These are phyloP conservation scores for Microbotryomycetes sp. DNA, from an alignment of 1,284 basidiomycete species.

Conservation along the genomic window DNA sequence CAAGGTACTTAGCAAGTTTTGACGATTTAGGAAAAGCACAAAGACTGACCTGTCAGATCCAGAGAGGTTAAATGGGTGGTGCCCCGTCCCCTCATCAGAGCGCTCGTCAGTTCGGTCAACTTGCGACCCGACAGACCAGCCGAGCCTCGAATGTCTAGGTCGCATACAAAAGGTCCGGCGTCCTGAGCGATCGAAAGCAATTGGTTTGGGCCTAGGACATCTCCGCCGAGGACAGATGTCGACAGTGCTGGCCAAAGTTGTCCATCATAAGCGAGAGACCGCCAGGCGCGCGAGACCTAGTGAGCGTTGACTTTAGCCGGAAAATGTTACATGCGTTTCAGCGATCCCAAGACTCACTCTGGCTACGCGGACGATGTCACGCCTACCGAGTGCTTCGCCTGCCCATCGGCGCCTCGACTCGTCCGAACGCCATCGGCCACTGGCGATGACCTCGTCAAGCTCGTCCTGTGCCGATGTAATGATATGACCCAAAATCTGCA, in stretches of 20 bases:
- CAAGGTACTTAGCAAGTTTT: too few relatives aligned
- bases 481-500: conserved; percentile 52
- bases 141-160: conserved; percentile 58
- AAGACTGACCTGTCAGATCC: conserved; percentile 48
- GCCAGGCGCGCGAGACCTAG: conserved; percentile 81
- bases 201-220: conserved; percentile 43
- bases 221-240: conserved; percentile 54
- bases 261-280: conserved; percentile 69
- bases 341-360: conserved; percentile 59
- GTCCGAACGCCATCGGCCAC: conserved; percentile 7
- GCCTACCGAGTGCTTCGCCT: conserved; percentile 4
- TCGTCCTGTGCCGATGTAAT: conserved; percentile 46
- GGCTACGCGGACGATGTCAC: conserved; percentile 67
- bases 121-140: not conserved
- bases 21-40: not conserved
- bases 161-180: conserved; percentile 61
- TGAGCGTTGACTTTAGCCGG: too few relatives aligned
- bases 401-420: conserved; percentile 14
- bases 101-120: not conserved
- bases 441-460: conserved; percentile 2
- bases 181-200: conserved; percentile 43
- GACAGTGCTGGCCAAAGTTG: conserved; percentile 66
- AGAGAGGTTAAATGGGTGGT: conserved; percentile 44
- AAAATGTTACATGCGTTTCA: too few relatives aligned
- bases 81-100: not conserved